These are phyloP conservation scores for Talaromyces sp. DNA, from an alignment of 2,329 filamentous ascomycete species.

Conservation along the genomic window DNA sequence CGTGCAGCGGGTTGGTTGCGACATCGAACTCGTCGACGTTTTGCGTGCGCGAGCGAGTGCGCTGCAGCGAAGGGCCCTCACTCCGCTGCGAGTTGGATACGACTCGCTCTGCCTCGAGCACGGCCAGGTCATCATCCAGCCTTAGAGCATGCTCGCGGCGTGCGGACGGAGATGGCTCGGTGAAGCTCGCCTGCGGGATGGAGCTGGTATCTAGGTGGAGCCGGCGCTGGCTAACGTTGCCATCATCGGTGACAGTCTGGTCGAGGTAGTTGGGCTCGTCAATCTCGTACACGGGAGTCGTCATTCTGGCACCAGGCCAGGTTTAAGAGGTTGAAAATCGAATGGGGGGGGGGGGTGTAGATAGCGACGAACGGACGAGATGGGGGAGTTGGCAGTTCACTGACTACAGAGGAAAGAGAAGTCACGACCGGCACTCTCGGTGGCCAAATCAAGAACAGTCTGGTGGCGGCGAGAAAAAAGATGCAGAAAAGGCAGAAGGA, in stretches of 20 bases:
- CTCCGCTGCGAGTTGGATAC: slow-evolving; percentile 42
- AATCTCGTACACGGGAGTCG: slow-evolving; percentile 8
- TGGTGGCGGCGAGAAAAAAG: not conserved
- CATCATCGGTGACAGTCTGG: not conserved
- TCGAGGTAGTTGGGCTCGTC: slow-evolving; percentile 6
- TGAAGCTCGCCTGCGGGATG: not conserved
- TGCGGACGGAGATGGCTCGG: slow-evolving; percentile 47
- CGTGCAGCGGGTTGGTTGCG: slow-evolving; percentile 64
- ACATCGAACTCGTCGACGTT: slow-evolving; percentile 62
- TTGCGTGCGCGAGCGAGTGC: slow-evolving; percentile 51
- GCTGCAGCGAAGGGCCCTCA: slow-evolving; percentile 43
- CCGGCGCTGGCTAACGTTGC: not conserved
- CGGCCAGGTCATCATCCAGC: slow-evolving; percentile 60
- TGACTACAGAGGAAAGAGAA: not conserved
- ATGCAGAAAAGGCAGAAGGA: not conserved
- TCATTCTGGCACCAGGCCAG: slow-evolving; percentile 6
- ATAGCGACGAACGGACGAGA: not conserved
- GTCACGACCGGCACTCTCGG: not conserved
- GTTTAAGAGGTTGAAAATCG: not conserved
- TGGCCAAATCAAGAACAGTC: not conserved
- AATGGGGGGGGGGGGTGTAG: not conserved
- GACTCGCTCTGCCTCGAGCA: slow-evolving; percentile 61
- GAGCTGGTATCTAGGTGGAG: slow-evolving; percentile 2
- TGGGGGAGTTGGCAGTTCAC: no score
- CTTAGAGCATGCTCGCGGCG: slow-evolving; percentile 56